phyloP scores from a whole-genome alignment of 2,329 filamentous ascomycete species.

The Davidsoniella eucalypti region DNA sequence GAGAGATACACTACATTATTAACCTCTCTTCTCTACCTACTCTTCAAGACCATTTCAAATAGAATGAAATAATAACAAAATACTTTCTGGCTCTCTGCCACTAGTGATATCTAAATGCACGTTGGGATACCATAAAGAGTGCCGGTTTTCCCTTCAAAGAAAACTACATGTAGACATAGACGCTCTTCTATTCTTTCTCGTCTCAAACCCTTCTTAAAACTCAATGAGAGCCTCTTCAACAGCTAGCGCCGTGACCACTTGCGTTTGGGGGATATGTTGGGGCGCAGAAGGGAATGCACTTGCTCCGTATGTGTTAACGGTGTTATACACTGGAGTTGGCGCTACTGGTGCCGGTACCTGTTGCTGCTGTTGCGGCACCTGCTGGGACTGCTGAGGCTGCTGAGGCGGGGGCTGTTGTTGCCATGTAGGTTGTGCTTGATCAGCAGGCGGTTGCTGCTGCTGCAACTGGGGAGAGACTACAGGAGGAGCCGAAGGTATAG shows the following conservation, averaged over 20 bases:
- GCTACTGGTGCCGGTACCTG: constrained; percentile 22
- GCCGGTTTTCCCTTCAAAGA: too few relatives aligned
- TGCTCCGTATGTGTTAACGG: constrained; percentile 30
- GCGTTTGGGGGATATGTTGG: constrained; percentile 37
- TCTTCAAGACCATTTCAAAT: too few relatives aligned
- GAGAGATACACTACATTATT: too few relatives aligned
- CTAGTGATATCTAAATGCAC: too few relatives aligned
- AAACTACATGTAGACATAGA: too few relatives aligned
- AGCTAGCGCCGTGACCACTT: constrained; percentile 22
- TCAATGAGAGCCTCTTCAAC: constrained; percentile 72
- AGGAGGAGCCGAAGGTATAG: constrained; percentile 1
- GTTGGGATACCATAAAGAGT: too few relatives aligned
- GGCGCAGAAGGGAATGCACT: constrained; percentile 50
- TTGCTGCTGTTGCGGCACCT: constrained; percentile 19
- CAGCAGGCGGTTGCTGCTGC: constrained; percentile 13
- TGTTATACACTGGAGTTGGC: too few relatives aligned
- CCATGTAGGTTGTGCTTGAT: constrained; percentile 15
- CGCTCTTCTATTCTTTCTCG: too few relatives aligned
- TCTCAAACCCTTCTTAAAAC: neutral
- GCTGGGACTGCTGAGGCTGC: constrained; percentile 19
- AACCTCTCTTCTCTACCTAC: too few relatives aligned
- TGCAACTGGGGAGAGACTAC: constrained; percentile 16
- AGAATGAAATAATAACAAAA: too few relatives aligned
- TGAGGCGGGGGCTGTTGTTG: constrained; percentile 19
- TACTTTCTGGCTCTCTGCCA: too few relatives aligned